These are phyloP conservation scores for Suhomyces faveliae DNA, from an alignment of 805 yeast species.

Conservation along the genomic window DNA sequence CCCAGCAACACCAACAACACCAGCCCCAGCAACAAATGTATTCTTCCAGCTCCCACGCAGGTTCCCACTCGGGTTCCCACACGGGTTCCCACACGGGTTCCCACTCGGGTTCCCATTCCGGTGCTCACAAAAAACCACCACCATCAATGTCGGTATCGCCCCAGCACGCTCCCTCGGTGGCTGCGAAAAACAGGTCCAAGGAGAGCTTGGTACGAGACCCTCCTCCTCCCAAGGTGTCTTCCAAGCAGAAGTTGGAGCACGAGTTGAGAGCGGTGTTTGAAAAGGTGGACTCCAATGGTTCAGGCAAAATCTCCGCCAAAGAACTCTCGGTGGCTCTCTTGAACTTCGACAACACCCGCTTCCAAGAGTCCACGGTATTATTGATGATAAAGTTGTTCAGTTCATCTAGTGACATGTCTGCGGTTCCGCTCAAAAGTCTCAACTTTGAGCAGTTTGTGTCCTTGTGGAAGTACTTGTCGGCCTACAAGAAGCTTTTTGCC, in stretches of 20 bases:
- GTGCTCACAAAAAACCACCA: conserved; percentile 21
- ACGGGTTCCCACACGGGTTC: not conserved
- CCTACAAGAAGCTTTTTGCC: conserved; percentile 63
- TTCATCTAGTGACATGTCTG: conserved; percentile 19
- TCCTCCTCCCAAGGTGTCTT: conserved; percentile 17
- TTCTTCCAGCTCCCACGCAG: too few relatives aligned
- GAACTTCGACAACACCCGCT: conserved; percentile 63
- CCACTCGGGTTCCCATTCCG: conserved; percentile 6
- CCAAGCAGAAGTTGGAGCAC: conserved; percentile 44
- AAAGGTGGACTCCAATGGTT: conserved; percentile 51
- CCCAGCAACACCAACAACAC: conserved; percentile 9
- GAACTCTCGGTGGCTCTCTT: conserved; percentile 60
- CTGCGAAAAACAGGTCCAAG: conserved; percentile 16
- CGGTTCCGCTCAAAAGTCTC: conserved; percentile 19
- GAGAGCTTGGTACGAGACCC: conserved; percentile 21
- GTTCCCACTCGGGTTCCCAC: not conserved
- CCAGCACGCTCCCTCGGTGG: conserved; percentile 3
- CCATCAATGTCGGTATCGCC: conserved; percentile 8
- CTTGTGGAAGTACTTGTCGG: conserved; percentile 65
- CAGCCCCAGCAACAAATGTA: conserved; percentile 13
- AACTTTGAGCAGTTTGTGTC: conserved; percentile 63
- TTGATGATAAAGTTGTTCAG: conserved; percentile 66
- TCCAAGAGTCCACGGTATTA: conserved; percentile 57
- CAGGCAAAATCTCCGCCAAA: conserved; percentile 53
- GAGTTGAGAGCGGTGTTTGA: conserved; percentile 52